These are phyloP conservation scores for Saccharomyces mikatae DNA, from an alignment of 805 yeast genomes.

Conservation along the genomic window DNA sequence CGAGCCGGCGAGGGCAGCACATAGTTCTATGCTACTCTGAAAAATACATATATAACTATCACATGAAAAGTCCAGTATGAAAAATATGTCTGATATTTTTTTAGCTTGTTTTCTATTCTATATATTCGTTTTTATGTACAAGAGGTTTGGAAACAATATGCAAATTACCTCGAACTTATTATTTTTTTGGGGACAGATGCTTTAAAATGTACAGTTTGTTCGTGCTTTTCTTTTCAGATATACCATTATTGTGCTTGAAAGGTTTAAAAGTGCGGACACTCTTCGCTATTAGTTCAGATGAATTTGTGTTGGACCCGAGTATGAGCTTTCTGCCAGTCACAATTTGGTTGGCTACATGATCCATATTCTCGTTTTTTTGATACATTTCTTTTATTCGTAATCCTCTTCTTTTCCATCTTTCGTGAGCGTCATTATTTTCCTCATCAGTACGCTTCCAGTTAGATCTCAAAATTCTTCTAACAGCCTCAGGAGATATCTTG, in stretches of 20 bases:
- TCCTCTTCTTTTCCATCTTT: slow-evolving; percentile 50
- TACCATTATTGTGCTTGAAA: not conserved
- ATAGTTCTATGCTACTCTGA: not conserved
- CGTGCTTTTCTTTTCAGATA: not conserved
- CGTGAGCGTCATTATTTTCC: slow-evolving; percentile 33
- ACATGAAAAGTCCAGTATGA: not conserved
- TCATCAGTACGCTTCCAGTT: slow-evolving; percentile 68
- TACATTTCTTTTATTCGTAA: slow-evolving; percentile 29
- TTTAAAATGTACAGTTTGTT: slow-evolving; percentile 4
- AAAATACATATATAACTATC: not conserved
- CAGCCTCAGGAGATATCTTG: slow-evolving; percentile 70
- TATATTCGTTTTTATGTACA: not conserved
- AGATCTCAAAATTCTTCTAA: slow-evolving; percentile 69
- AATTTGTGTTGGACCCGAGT: not conserved
- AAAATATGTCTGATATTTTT: not conserved
- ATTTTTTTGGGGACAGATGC: not conserved
- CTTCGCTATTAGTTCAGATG: not conserved
- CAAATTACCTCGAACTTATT: slow-evolving; percentile 7
- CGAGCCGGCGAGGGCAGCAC: not conserved
- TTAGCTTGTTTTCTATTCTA: slow-evolving; percentile 3
- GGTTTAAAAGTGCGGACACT: not conserved
- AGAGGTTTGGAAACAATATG: slow-evolving; percentile 2
- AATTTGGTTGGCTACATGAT: not conserved
- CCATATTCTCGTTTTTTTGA: not conserved
- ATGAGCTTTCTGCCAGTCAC: not conserved